These are phyloP conservation scores for Balamuthia mandrillaris DNA, from an alignment of 208 protist species.

Conservation along the genomic window DNA sequence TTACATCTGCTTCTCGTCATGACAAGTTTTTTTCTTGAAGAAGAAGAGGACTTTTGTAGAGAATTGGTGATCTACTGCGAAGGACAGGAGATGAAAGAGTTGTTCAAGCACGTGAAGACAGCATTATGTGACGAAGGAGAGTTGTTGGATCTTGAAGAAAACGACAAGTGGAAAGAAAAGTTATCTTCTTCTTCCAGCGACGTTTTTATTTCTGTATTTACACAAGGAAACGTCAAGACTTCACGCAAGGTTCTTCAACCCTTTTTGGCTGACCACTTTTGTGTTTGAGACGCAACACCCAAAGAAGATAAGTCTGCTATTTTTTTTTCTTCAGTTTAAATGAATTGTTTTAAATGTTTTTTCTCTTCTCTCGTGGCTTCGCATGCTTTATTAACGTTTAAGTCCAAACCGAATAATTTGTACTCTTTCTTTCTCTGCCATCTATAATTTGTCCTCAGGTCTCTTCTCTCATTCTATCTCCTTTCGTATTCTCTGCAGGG, in stretches of 20 bases:
- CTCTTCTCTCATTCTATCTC: no score
- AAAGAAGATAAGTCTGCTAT: no score
- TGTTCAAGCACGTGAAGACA: background rate
- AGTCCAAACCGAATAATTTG: no score
- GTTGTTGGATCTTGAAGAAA: background rate
- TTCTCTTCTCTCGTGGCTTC: no score
- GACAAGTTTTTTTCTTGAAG: background rate
- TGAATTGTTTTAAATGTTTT: no score
- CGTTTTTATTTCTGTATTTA: background rate
- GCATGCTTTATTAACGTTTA: no score
- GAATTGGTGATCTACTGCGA: background rate
- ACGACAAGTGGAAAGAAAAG: background rate
- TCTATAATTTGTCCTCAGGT: no score
- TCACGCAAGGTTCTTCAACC: constrained; percentile 1
- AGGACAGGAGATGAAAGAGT: background rate
- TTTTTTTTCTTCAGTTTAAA: no score
- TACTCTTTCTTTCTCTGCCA: no score
- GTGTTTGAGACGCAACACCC: no score
- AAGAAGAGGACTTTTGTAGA: background rate
- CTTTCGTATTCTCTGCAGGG: no score
- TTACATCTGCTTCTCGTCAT: background rate
- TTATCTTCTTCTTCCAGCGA: background rate
- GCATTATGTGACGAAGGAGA: background rate
- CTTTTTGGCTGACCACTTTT: background rate
- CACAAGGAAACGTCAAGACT: background rate